These are phyloP conservation scores for Sanguinoderma infundibulare DNA, from an alignment of 1,284 basidiomycete species.

Conservation along the genomic window DNA sequence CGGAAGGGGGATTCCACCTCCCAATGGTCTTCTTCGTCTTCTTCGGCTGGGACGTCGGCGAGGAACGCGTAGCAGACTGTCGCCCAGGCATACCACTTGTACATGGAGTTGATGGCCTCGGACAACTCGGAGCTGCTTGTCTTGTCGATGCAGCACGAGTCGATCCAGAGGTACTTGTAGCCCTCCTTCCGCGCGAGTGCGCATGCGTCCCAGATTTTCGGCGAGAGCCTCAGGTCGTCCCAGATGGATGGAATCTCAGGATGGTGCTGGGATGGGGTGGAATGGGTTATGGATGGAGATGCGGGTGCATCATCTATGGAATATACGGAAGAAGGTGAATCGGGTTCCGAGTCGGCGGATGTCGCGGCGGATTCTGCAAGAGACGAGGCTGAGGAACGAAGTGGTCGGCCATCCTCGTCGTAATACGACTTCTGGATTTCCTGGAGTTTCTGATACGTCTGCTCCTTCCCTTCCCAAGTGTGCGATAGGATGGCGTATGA, in stretches of 20 bases:
- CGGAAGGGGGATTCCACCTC: background rate
- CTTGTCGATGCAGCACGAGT: conserved; percentile 19
- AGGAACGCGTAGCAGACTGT: background rate
- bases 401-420: too few species aligned
- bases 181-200: background rate
- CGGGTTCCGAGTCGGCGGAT: too few species aligned
- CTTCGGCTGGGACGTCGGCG: background rate
- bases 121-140: conserved; percentile 13
- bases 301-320: too few species aligned
- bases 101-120: conserved; percentile 14
- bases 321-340: too few species aligned
- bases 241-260: too few species aligned
- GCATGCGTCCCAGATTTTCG: conserved; percentile 7
- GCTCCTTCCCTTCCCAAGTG: background rate
- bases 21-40: background rate
- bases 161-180: conserved; percentile 9
- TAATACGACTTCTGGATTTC: background rate
- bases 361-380: too few species aligned
- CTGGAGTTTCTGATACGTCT: background rate
- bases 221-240: background rate
- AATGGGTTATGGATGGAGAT: too few species aligned
- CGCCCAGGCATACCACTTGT: background rate
- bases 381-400: too few species aligned
- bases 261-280: too few species aligned
- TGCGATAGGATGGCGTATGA: too few species aligned